Percentiles rank a stretch among this genome's conserved stretches.
phyloP scores from a whole-genome alignment of 1,284 basidiomycete genomes.

The Leccinum griseonigrum region DNA sequence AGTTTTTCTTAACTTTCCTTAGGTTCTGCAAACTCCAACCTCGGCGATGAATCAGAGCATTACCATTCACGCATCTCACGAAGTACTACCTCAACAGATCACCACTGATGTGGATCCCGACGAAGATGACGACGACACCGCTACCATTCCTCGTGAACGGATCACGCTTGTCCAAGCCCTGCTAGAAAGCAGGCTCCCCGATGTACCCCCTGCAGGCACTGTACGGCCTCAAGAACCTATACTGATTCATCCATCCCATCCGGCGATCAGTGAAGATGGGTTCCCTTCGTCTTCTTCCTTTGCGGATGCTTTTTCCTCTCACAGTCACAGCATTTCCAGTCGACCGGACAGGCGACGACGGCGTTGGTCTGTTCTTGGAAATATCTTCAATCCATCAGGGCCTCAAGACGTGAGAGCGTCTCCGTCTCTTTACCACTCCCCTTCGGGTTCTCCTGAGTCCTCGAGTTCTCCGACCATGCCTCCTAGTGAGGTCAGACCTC shows the following conservation, averaged over 20 bases:
- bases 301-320: slow-evolving; percentile 42
- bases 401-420: slow-evolving; percentile 29
- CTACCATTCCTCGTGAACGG: slow-evolving; percentile 40
- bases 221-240: slow-evolving; percentile 65
- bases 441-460: slow-evolving; percentile 17
- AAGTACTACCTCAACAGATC: slow-evolving; percentile 17
- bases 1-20: slow-evolving; percentile 59
- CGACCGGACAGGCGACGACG: slow-evolving; percentile 28
- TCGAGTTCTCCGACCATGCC: slow-evolving; percentile 11
- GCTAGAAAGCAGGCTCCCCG: slow-evolving; percentile 72
- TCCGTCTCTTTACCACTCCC: slow-evolving; percentile 22
- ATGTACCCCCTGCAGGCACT: slow-evolving; percentile 68
- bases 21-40: slow-evolving; percentile 50
- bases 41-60: slow-evolving; percentile 19
- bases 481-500: slow-evolving; percentile 18
- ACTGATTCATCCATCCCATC: slow-evolving; percentile 45
- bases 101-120: slow-evolving; percentile 49
- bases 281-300: slow-evolving; percentile 47
- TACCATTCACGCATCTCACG: slow-evolving; percentile 15
- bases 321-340: slow-evolving; percentile 29
- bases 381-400: slow-evolving; percentile 35
- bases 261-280: slow-evolving; percentile 39
- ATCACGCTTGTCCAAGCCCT: slow-evolving; percentile 72
- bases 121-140: slow-evolving; percentile 59
- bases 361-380: slow-evolving; percentile 49